Conservation (phyloP, 768 basidiomycete species). For the Galerina marginata region DNA sequence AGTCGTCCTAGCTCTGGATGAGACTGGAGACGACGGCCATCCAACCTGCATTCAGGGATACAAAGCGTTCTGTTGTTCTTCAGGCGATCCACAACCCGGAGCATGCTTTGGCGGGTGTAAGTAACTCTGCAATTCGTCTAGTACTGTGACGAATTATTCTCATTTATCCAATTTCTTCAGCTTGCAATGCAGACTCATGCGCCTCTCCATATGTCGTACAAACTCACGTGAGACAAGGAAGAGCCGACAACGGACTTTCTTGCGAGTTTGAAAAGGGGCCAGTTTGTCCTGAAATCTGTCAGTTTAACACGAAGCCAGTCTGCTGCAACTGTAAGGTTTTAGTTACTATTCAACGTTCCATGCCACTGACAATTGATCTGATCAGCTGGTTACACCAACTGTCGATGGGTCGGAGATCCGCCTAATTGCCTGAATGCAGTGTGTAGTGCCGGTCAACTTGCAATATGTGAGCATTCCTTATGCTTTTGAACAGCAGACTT, state of each 20-base stretch:
- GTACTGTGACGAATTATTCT: background rate
- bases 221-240: conserved; percentile 13
- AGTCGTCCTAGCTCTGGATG: conserved; percentile 25
- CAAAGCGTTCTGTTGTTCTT: conserved; percentile 27
- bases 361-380: background rate
- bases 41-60: conserved; percentile 25
- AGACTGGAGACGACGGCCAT: conserved; percentile 21
- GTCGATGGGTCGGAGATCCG: conserved; percentile 19
- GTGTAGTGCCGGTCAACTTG: conserved; percentile 22
- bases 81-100: conserved; percentile 19
- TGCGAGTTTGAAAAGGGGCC: conserved; percentile 3
- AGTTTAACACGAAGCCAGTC: conserved; percentile 10
- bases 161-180: background rate
- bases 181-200: conserved; percentile 5
- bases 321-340: conserved; percentile 8
- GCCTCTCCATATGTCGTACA: conserved; percentile 10
- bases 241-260: conserved; percentile 10
- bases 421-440: conserved; percentile 23
- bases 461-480: conserved; percentile 22
- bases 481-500: background rate
- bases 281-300: conserved; percentile 12
- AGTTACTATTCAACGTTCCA: background rate
- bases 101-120: conserved; percentile 17
- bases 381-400: conserved; percentile 13
- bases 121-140: background rate